These are phyloP conservation scores for Cucurbita ficifolia DNA, from an alignment of 306 rosid genomes.

Conservation along the genomic window DNA sequence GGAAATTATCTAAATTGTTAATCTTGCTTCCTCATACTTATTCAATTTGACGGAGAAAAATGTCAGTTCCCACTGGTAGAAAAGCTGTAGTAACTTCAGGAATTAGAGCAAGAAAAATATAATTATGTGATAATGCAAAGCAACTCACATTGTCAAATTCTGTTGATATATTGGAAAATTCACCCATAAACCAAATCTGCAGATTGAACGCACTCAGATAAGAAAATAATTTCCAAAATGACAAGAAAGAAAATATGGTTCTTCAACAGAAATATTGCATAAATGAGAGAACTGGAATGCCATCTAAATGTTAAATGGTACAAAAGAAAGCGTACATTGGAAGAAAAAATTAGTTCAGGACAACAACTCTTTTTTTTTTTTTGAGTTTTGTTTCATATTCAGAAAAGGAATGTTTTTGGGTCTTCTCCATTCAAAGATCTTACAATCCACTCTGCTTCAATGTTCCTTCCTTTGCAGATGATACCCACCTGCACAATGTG, in stretches of 20 bases:
- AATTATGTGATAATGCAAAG: not conserved
- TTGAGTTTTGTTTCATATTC: not conserved
- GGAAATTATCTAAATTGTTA: not conserved
- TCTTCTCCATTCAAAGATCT: not conserved
- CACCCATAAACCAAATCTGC: constrained; percentile 93
- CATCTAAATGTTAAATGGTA: not conserved
- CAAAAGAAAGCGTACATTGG: not conserved
- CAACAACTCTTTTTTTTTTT: not conserved
- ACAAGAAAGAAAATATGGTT: not conserved
- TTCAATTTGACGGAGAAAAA: not conserved
- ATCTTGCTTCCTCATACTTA: not conserved
- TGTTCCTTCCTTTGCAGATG: not conserved
- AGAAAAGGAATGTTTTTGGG: not conserved
- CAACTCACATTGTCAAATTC: constrained; percentile 73
- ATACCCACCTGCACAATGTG: not conserved
- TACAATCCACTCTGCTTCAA: not conserved
- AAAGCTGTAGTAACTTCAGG: not conserved
- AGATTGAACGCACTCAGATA: constrained; percentile 6
- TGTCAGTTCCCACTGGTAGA: not conserved
- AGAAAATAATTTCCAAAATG: not conserved
- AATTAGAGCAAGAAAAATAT: not conserved
- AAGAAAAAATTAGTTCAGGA: not conserved
- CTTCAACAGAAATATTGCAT: not conserved
- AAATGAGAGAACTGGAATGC: not conserved
- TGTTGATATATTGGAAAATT: constrained; percentile 62